These are phyloP conservation scores for Kazachstania psychrophila DNA, from an alignment of 805 yeast genomes.

Conservation along the genomic window DNA sequence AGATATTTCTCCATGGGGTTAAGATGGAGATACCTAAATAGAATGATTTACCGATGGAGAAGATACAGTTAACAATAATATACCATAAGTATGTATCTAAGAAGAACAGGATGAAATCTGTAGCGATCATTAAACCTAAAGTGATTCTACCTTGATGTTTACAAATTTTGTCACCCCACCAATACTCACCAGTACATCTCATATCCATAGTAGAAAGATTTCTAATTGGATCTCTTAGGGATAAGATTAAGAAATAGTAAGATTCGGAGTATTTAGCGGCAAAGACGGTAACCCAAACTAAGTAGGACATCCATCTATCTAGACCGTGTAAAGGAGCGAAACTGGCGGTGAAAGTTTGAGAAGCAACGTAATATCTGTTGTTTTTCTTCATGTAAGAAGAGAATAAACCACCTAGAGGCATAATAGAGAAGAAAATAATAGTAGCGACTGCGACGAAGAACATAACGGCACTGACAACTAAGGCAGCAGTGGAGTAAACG, in stretches of 20 bases:
- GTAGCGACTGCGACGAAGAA: conserved; percentile 85
- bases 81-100: conserved; percentile 99
- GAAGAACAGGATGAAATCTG: conserved; percentile 92
- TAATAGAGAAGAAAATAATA: conserved; percentile 73
- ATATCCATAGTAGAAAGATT: conserved; percentile 70
- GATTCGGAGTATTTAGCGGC: conserved; percentile 86
- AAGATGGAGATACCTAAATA: conserved; percentile 97
- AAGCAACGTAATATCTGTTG: conserved; percentile 81
- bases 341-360: conserved; percentile 92
- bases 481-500: conserved; percentile 60
- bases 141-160: conserved; percentile 80
- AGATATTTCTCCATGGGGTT: conserved; percentile 99
- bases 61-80: conserved; percentile 86
- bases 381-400: conserved; percentile 83
- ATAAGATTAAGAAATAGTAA: conserved; percentile 79
- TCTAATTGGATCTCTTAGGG: conserved; percentile 92
- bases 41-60: conserved; percentile 96
- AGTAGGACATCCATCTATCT: conserved; percentile 93
- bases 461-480: conserved; percentile 71
- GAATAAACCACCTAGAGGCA: conserved; percentile 96
- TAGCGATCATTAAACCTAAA: conserved; percentile 83
- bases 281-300: conserved; percentile 84
- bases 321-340: conserved; percentile 72
- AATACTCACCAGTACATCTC: conserved; percentile 94
- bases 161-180: conserved; percentile 73